Base-by-base conservation (phyloP, 768 basidiomycete species). In the Pleurotus salmoneostramineus region DNA sequence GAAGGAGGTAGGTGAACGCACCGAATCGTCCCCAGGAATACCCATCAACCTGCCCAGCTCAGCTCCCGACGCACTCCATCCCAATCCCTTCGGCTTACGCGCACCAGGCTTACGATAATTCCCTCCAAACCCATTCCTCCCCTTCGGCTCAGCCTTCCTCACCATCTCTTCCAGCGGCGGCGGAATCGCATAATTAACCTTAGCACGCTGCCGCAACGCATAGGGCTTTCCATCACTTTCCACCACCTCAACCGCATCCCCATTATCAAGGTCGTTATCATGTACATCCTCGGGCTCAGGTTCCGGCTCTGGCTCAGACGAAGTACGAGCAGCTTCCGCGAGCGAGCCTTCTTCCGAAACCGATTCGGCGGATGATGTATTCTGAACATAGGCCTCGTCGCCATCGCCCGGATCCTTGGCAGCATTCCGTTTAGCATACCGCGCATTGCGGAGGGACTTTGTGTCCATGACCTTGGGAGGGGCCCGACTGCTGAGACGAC, bases 1-100 rank as follows among this genome's bases (percentile, higher is more conserved):
- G n/a, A 45, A 37, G 54, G 21, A 37, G 49, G 11, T 10, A 64
- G 67, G 56, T 44, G n/a, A 14, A 68, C 79, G 43, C 50, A 83
- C 88, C 4, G 89, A 91, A 66, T 91, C 90, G 61, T 91, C 89
- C 12, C 67, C 73, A n/a, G 75, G 73, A 69, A 88, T 83, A 6
- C 87, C 88, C 83, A 93, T 87, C 84, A 87, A 89, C 57, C 81
- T 78, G 46, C 88, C 83, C 35, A 92, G 69, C 72, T 92, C 90
- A 0, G 89, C 87, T 21, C 91, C 91, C 57, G 70, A 81, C 2
- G 85, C 90, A 70, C 89, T 91, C 89, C 90, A 91, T 3, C 90
- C 89, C 12, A 84, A 80, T 7, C 78, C 79, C 61, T 80, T 78
- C 56, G 62, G 76, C 44, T 71, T 64, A 6, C 40, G 36, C 35